These are phyloP conservation scores for Ganoderma boninense DNA, from an alignment of 1,284 basidiomycete genomes.

Conservation along the genomic window DNA sequence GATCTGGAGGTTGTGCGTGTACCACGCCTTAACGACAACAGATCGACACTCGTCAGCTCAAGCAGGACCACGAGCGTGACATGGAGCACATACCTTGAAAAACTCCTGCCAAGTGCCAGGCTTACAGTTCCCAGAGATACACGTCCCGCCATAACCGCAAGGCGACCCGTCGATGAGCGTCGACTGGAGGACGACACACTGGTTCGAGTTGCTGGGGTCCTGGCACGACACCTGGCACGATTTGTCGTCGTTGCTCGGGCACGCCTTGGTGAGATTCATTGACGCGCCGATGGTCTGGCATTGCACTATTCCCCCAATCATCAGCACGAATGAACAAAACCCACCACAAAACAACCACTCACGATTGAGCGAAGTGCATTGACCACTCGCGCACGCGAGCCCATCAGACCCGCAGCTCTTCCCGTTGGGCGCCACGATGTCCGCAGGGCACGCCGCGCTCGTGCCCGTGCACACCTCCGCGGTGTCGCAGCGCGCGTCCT, in stretches of 20 bases:
- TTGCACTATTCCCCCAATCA: constrained; percentile 60
- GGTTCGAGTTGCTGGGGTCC: constrained; percentile 67
- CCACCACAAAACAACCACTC: constrained; percentile 41
- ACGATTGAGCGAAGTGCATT: constrained; percentile 83
- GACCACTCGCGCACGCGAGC: constrained; percentile 82
- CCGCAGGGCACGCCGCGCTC: constrained; percentile 77
- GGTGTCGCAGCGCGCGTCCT: constrained; percentile 77
- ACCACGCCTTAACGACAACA: constrained; percentile 62
- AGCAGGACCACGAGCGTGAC: neutral
- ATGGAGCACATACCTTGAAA: constrained; percentile 58
- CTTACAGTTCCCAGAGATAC: constrained; percentile 71
- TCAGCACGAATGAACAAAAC: neutral
- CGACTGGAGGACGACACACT: constrained; percentile 82
- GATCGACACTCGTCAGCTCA: neutral
- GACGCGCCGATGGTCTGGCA: constrained; percentile 79
- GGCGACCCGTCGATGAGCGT: constrained; percentile 86
- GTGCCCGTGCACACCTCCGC: constrained; percentile 85
- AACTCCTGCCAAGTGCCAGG: constrained; percentile 70
- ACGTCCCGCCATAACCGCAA: constrained; percentile 83
- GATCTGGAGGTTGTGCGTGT: constrained; percentile 80
- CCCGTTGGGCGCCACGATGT: constrained; percentile 74
- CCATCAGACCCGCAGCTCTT: constrained; percentile 70
- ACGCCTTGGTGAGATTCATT: constrained; percentile 73
- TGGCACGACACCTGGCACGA: constrained; percentile 85
- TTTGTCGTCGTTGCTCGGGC: constrained; percentile 69